phyloP scores from a whole-genome alignment of 2,329 filamentous ascomycete species.

The Fusarium avenaceum region DNA sequence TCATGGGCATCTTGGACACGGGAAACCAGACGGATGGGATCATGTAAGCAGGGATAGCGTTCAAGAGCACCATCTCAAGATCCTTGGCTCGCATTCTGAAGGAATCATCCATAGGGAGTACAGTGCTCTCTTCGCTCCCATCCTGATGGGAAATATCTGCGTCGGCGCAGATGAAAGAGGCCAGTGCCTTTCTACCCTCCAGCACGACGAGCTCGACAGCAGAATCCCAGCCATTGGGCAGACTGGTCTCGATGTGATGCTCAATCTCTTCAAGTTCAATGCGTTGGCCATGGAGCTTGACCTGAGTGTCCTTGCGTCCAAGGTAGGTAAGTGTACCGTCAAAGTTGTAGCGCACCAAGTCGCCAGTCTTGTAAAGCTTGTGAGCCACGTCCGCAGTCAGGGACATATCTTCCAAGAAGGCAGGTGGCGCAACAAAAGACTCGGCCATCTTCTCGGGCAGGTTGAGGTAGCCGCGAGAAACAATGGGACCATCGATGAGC shows the following conservation, averaged over 20 bases:
- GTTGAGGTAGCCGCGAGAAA: slow-evolving; percentile 40
- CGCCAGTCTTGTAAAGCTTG: slow-evolving; percentile 62
- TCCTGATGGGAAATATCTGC: slow-evolving; percentile 8
- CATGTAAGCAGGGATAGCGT: slow-evolving; percentile 55
- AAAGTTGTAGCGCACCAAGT: slow-evolving; percentile 59
- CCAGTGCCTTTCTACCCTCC: slow-evolving; percentile 33
- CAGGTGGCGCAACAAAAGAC: slow-evolving; percentile 25
- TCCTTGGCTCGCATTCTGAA: slow-evolving; percentile 23
- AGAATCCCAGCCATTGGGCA: slow-evolving; percentile 22
- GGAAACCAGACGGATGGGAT: slow-evolving; percentile 59
- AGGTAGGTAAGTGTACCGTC: slow-evolving; percentile 60
- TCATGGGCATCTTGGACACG: slow-evolving; percentile 57
- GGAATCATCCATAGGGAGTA: background rate
- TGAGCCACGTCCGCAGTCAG: background rate
- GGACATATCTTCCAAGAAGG: background rate
- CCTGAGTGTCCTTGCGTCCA: slow-evolving; percentile 69
- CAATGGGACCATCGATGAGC: slow-evolving; percentile 38
- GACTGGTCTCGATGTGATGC: slow-evolving; percentile 53
- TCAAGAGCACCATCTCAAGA: slow-evolving; percentile 9
- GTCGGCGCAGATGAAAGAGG: slow-evolving; percentile 38
- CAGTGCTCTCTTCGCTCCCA: background rate
- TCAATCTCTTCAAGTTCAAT: slow-evolving; percentile 65
- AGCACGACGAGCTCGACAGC: slow-evolving; percentile 40
- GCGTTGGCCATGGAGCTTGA: slow-evolving; percentile 71
- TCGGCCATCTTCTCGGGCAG: slow-evolving; percentile 28